Evolutionary conservation across 345 rosid species (phyloP), one percentile per base, ranked within the genome.

Genomic region (Populus deltoides): DNA sequence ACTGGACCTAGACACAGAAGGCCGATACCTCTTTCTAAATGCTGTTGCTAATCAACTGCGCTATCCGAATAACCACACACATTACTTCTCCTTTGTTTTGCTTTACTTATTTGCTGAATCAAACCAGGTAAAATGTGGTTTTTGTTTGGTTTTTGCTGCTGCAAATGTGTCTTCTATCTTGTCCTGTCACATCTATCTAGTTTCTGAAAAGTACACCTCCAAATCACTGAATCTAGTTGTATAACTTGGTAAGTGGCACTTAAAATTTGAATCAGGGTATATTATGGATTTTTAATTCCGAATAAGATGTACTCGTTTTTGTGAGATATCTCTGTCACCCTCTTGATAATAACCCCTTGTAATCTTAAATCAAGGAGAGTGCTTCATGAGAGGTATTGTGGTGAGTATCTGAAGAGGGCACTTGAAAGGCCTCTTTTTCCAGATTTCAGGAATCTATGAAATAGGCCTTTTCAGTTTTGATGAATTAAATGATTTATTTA

Each of bases 61-160:
- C 53, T 97, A 97, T 82, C 98, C 99, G 3, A 97, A 97, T 86
- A 97, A 94, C 83, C 99, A 94, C 69, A 97, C 99, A 3, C 98
- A 97, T 79, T 94, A 94, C 87, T 97, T 94, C 86, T 97, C 99
- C 47, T 97, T 91, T 83, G 89, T 94, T 81, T 88, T 97, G 77
- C 97, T 97, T 7, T 88, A 86, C 85, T 85, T 97, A 22, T 97
- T 91, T 80, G 90, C 91, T 0, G 92, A 92, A 84, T 81, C 96
- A 22, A 90, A 90, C 83, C 98, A 97, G 97, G 99, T 90, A 70
- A 82, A 86, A 33, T 47, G 6, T 13, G 33, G 15, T 57, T 59
- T 66, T 15, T 31, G 3, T 24, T 11, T 68, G 0, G 1, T 33
- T 27, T 1, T 17, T 38, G 22, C 47, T 68, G 15, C 47, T 43